Evolutionary conservation across 1,284 basidiomycete species (phyloP).

Genomic region (Exsudoporus floridanus): DNA sequence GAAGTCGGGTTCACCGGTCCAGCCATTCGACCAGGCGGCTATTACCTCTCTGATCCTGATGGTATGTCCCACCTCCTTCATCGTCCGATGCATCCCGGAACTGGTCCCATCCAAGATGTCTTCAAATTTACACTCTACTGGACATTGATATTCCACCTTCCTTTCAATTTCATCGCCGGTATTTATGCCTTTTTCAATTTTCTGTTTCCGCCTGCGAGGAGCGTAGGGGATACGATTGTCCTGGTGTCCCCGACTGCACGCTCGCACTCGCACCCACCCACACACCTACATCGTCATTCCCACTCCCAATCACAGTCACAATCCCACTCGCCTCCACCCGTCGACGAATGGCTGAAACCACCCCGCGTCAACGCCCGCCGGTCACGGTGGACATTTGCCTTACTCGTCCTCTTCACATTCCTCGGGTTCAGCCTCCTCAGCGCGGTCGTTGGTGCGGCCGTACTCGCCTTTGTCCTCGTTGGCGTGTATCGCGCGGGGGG

Average conservation of each 20-base stretch:
- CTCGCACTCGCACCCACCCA: neutral
- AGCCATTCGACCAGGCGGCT: constrained; percentile 43
- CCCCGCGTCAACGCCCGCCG: constrained; percentile 48
- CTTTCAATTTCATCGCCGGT: constrained; percentile 68
- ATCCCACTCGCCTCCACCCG: neutral
- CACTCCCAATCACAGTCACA: neutral
- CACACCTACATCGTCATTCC: neutral
- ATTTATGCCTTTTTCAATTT: constrained; percentile 71
- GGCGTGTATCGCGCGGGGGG: constrained; percentile 67
- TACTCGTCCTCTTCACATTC: constrained; percentile 66
- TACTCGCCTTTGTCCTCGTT: constrained; percentile 69
- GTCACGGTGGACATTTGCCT: constrained; percentile 60
- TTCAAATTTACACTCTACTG: constrained; percentile 86
- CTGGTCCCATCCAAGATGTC: constrained; percentile 51
- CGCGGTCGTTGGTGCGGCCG: constrained; percentile 66
- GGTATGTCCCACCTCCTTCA: constrained; percentile 33
- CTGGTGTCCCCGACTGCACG: constrained; percentile 7
- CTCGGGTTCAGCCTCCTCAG: constrained; percentile 56
- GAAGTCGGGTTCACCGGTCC: constrained; percentile 44
- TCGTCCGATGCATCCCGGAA: no score
- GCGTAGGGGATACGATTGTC: neutral
- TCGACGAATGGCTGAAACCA: constrained; percentile 17
- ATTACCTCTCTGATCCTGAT: constrained; percentile 45
- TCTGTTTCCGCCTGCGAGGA: constrained; percentile 47
- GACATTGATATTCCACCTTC: constrained; percentile 75